Evolutionary conservation across 306 rosid species (phyloP).

Genomic region (Dicorynia guianensis): DNA sequence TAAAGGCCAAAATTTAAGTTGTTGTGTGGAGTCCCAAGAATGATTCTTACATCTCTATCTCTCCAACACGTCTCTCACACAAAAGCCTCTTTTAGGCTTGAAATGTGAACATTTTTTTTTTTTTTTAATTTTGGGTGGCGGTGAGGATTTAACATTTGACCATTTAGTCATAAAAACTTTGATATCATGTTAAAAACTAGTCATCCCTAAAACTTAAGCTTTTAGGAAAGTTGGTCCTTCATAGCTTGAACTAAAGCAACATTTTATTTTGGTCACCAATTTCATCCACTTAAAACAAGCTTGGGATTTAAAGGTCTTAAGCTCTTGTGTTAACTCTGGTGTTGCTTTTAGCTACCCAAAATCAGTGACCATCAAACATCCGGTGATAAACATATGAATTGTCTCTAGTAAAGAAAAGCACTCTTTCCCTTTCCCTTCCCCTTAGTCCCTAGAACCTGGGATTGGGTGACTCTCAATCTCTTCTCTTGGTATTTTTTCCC

Average conservation of each 20-base stretch:
- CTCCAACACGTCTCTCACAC: no score
- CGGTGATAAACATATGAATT: conserved; percentile 5
- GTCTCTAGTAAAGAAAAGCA: conserved; percentile 24
- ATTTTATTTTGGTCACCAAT: conserved; percentile 12
- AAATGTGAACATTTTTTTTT: no score
- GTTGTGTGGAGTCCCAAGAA: no score
- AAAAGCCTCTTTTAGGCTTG: no score
- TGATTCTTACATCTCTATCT: no score
- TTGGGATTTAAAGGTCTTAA: background rate
- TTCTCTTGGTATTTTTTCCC: background rate
- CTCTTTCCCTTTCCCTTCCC: background rate
- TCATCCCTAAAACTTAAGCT: no score
- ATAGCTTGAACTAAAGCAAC: conserved; percentile 10
- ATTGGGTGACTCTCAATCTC: background rate
- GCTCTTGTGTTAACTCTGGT: background rate
- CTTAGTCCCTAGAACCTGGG: background rate
- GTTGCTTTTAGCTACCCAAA: background rate
- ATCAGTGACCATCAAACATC: background rate
- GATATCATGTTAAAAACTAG: no score
- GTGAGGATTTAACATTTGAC: no score
- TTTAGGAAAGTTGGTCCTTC: no score
- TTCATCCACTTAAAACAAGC: background rate
- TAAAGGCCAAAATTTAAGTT: no score
- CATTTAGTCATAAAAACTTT: no score
- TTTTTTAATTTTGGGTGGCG: no score